These are phyloP conservation scores for Colletotrichum zoysiae DNA, from an alignment of 2,329 filamentous ascomycete genomes.

Conservation along the genomic window DNA sequence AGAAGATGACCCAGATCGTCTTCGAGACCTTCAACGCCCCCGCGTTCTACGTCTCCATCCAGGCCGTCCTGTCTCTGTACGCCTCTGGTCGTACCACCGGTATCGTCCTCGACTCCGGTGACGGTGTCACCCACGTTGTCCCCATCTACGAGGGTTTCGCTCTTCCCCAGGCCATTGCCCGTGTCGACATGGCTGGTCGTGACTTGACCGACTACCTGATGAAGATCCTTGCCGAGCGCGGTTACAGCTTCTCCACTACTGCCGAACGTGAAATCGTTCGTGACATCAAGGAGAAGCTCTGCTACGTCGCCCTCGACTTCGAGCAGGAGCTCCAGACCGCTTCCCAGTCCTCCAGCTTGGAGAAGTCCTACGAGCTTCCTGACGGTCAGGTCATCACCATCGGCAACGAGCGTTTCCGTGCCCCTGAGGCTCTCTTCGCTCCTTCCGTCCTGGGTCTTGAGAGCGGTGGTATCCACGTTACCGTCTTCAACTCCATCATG, in stretches of 20 bases:
- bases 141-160: conserved; percentile 99
- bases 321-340: conserved; percentile 99
- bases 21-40: conserved; percentile 99
- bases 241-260: conserved; percentile 99
- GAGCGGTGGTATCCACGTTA: conserved; percentile 98
- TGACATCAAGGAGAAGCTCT: conserved; percentile 99
- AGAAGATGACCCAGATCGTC: conserved; percentile 99
- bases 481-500: conserved; percentile 99
- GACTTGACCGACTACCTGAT: conserved; percentile 99
- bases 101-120: conserved; percentile 99
- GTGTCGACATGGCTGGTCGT: conserved; percentile 99
- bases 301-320: conserved; percentile 99
- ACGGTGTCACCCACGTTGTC: conserved; percentile 99
- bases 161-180: conserved; percentile 98
- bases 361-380: conserved; percentile 99
- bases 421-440: conserved; percentile 99
- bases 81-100: conserved; percentile 99
- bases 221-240: conserved; percentile 99
- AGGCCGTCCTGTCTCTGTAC: conserved; percentile 99
- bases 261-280: conserved; percentile 99
- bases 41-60: conserved; percentile 99
- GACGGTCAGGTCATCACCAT: conserved; percentile 99
- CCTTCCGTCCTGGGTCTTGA: conserved; percentile 98
- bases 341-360: conserved; percentile 96
- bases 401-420: conserved; percentile 99